phyloP scores from a whole-genome alignment of 345 rosid genomes.

The Linum usitatissimum region DNA sequence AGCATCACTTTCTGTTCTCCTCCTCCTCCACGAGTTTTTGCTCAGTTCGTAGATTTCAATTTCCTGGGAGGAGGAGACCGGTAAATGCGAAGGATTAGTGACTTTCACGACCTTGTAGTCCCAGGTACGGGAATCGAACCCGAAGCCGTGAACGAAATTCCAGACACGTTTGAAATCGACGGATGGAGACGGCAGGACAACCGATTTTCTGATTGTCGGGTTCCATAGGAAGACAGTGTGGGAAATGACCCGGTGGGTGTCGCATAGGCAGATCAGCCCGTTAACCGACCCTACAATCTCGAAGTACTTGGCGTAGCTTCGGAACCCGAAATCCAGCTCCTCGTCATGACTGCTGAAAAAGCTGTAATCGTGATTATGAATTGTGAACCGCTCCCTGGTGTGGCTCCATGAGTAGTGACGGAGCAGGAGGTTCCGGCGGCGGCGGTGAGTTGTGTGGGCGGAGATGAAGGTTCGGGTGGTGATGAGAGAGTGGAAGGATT shows the following conservation, averaged over 20 bases:
- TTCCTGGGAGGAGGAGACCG: not conserved
- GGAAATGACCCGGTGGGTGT: no score
- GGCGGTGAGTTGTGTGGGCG: not conserved
- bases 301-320: not conserved
- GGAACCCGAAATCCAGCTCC: no score
- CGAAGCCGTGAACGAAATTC: no score
- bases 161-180: no score
- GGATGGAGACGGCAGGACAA: no score
- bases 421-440: not conserved
- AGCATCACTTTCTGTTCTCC: not conserved
- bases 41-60: conserved; percentile 23
- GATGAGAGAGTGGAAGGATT: not conserved
- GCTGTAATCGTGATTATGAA: not conserved
- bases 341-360: no score
- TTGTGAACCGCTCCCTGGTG: not conserved
- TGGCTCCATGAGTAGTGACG: not conserved
- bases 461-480: not conserved
- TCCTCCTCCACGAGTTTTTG: conserved; percentile 20
- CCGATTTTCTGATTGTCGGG: no score
- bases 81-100: conserved; percentile 6
- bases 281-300: no score
- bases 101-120: conserved; percentile 28
- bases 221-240: no score
- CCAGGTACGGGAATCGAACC: conserved; percentile 12
- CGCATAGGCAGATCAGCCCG: no score